Evolutionary conservation across 2,329 filamentous ascomycete species (phyloP).

Genomic region (Neoscytalidium dimidiatum): DNA sequence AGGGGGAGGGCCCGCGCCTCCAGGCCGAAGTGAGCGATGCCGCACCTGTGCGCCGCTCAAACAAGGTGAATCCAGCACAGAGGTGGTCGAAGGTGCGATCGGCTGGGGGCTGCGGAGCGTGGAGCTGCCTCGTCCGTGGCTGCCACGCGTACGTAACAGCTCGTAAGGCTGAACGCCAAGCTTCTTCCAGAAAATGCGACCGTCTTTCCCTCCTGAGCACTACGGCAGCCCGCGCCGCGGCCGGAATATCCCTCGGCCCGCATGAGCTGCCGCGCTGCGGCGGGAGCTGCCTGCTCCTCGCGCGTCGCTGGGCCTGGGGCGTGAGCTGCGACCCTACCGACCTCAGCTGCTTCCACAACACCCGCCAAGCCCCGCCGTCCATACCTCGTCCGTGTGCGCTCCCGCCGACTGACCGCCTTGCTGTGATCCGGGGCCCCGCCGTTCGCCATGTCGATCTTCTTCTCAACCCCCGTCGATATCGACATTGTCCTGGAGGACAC

Average conservation of each 20-base stretch:
- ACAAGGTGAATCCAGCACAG: not conserved
- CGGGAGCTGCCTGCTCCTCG: not conserved
- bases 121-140: not conserved
- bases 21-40: not conserved
- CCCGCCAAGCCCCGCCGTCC: slow-evolving; percentile 10
- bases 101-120: not conserved
- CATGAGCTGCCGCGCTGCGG: not conserved
- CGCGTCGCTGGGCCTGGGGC: not conserved
- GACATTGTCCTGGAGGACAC: slow-evolving; percentile 95
- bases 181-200: slow-evolving; percentile 8
- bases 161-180: slow-evolving; percentile 15
- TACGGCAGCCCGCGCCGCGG: not conserved
- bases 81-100: not conserved
- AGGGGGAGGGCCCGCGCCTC: not conserved
- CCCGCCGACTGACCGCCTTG: not conserved
- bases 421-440: slow-evolving; percentile 12
- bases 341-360: slow-evolving; percentile 2
- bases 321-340: not conserved
- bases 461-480: slow-evolving; percentile 97
- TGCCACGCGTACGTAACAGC: not conserved
- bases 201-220: not conserved
- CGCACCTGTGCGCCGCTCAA: not conserved
- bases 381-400: not conserved
- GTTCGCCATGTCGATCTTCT: slow-evolving; percentile 78
- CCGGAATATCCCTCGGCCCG: not conserved